phyloP scores from a whole-genome alignment of 208 protist genomes.

The Trypanosoma cruzi region DNA sequence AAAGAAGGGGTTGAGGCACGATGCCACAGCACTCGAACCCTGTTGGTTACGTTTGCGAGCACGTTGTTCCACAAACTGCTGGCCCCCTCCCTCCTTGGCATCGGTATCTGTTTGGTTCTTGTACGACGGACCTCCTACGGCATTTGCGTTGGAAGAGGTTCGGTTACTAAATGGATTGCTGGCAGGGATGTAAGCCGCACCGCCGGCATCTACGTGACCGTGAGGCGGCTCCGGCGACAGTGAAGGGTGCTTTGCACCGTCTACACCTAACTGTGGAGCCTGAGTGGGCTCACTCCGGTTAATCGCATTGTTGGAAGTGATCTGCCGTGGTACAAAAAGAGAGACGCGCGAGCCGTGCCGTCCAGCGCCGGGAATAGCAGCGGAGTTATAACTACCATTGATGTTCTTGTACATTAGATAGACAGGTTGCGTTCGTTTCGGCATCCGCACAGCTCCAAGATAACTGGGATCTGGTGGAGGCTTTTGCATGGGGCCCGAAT shows the following conservation, averaged over 20 bases:
- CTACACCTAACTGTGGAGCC: background rate
- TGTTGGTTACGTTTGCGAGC: constrained; percentile 27
- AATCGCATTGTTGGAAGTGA: background rate
- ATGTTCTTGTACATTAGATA: constrained; percentile 38
- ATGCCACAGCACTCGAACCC: constrained; percentile 16
- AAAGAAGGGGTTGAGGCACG: constrained; percentile 53
- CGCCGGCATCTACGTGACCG: background rate
- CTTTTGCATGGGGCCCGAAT: background rate
- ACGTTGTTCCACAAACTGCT: constrained; percentile 9
- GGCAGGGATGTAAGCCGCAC: constrained; percentile 8
- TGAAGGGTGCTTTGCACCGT: background rate
- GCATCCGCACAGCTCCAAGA: background rate
- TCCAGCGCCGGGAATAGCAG: background rate
- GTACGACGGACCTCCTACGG: background rate
- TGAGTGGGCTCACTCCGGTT: background rate
- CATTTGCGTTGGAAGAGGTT: background rate
- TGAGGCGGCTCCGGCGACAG: background rate
- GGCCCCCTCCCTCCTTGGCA: background rate
- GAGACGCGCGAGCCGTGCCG: background rate
- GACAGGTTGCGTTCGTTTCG: background rate
- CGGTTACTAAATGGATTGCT: background rate
- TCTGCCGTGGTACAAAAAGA: background rate
- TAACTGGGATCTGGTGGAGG: background rate
- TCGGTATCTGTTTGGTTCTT: background rate
- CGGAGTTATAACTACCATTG: constrained; percentile 27